These are phyloP conservation scores for Cladophialophora immunda DNA, from an alignment of 2,329 filamentous ascomycete species.

Conservation along the genomic window DNA sequence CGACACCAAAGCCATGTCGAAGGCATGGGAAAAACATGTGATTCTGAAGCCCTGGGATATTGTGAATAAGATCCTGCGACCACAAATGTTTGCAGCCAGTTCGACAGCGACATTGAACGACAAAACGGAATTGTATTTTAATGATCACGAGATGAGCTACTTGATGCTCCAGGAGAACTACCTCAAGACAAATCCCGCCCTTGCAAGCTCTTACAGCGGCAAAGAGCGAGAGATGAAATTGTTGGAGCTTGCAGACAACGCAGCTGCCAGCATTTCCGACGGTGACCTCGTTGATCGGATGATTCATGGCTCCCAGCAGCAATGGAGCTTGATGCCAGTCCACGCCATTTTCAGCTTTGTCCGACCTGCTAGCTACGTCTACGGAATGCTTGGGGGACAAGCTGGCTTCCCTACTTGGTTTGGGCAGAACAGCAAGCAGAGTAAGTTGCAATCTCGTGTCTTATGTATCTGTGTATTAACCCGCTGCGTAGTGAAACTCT, in stretches of 20 bases:
- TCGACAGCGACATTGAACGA: constrained; percentile 92
- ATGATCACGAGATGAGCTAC: constrained; percentile 97
- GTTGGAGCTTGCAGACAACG: constrained; percentile 86
- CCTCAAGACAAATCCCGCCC: constrained; percentile 79
- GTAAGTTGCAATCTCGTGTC: constrained; percentile 56
- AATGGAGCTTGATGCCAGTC: constrained; percentile 97
- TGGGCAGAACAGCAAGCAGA: constrained; percentile 89
- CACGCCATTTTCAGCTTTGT: constrained; percentile 97
- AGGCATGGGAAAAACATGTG: constrained; percentile 98
- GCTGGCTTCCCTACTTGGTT: constrained; percentile 90
- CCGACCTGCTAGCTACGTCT: constrained; percentile 83
- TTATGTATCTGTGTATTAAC: constrained; percentile 34
- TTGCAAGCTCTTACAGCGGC: constrained; percentile 67
- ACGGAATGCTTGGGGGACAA: constrained; percentile 73
- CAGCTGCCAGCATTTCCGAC: constrained; percentile 95
- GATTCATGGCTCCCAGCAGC: constrained; percentile 98
- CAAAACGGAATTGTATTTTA: constrained; percentile 99
- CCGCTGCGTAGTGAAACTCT: constrained; percentile 64
- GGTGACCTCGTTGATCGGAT: constrained; percentile 95
- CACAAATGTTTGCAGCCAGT: constrained; percentile 82
- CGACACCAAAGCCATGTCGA: constrained; percentile 91
- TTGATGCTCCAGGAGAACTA: constrained; percentile 99
- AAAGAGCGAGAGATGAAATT: constrained; percentile 79
- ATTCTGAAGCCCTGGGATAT: constrained; percentile 99
- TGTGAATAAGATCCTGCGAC: constrained; percentile 86